These are phyloP conservation scores for Myxozyma melibiosi DNA, from an alignment of 805 yeast species.

Conservation along the genomic window DNA sequence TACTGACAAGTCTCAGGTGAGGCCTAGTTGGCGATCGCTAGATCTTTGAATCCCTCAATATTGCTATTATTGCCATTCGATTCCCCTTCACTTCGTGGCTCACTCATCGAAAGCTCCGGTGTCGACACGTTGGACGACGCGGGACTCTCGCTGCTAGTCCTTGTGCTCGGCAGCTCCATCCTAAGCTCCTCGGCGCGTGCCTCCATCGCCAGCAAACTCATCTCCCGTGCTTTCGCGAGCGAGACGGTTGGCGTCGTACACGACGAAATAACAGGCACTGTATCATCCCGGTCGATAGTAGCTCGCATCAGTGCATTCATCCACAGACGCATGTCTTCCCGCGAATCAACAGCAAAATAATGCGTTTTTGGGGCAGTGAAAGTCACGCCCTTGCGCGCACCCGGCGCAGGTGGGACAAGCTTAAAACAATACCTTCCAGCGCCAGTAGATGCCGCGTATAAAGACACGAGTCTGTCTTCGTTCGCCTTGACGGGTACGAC, in stretches of 20 bases:
- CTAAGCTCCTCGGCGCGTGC: slow-evolving; percentile 27
- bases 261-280: slow-evolving; percentile 84
- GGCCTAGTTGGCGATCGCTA: slow-evolving; percentile 8
- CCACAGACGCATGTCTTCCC: slow-evolving; percentile 93
- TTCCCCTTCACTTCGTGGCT: slow-evolving; percentile 14
- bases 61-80: background rate
- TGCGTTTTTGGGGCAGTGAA: slow-evolving; percentile 96
- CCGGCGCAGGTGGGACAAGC: slow-evolving; percentile 95
- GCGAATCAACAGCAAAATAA: slow-evolving; percentile 90
- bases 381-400: slow-evolving; percentile 89
- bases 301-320: slow-evolving; percentile 93
- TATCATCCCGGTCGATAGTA: slow-evolving; percentile 91
- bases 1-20: background rate
- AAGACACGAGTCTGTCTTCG: slow-evolving; percentile 80
- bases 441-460: slow-evolving; percentile 91
- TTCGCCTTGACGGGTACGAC: slow-evolving; percentile 77
- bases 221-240: slow-evolving; percentile 79
- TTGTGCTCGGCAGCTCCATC: slow-evolving; percentile 1
- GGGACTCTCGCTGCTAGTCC: slow-evolving; percentile 7
- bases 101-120: slow-evolving; percentile 30
- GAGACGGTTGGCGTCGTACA: slow-evolving; percentile 96
- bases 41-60: slow-evolving; percentile 5
- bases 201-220: slow-evolving; percentile 40
- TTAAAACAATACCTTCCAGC: slow-evolving; percentile 93
- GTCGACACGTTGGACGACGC: slow-evolving; percentile 19